Evolutionary conservation across 2,329 filamentous ascomycete species (phyloP), one percentile per base, ranked within the genome.

Genomic region (Aspergillus vadensis): DNA sequence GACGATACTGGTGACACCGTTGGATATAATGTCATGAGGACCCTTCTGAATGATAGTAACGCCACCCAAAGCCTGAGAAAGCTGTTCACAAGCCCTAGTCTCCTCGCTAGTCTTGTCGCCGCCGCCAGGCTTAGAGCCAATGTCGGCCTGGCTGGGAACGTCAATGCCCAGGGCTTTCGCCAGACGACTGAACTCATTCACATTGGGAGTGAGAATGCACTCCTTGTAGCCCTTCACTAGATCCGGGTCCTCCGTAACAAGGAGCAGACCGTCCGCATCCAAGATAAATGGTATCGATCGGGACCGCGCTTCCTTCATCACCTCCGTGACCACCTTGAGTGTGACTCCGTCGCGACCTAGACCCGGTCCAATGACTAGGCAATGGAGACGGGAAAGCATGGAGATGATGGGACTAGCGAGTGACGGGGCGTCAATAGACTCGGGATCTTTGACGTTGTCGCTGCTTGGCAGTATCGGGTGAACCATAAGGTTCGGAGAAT

Each of bases 401-500:
- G 84, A 86, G 62, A 93, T 85, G 65, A 98, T 89, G 55, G 85
- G 80, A 23, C 83, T 77, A 8, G 91, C 86, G 51, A 97, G 83
- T 1, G 89, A 83, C 66, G 86, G 82, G 12, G 71, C 72, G 56
- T 82, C 77, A 52, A 80, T 76, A 23, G 79, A 74, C 56, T 85
- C 78, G 67, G 86, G 82, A 21, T 78, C 72, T 39, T 72, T 70
- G 27, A 78, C 72, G n/a, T 74, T 69, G 67, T 85, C 83, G 49
- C 87, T 86, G 77, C 95, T 91, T 30, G 92, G 90, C 87, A 99
- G 94, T 67, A 97, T 86, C 0, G 95, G 95, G 76, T 98, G 95
- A 10, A 99, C 95, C 94, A 99, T 99, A 27, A 99, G 83, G 75
- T 98, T 97, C 2, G 95, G 95, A 19, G 93, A 97, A 81, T 98